Conservation (phyloP, 305 asterid species). For the Solanum hybrid region DNA sequence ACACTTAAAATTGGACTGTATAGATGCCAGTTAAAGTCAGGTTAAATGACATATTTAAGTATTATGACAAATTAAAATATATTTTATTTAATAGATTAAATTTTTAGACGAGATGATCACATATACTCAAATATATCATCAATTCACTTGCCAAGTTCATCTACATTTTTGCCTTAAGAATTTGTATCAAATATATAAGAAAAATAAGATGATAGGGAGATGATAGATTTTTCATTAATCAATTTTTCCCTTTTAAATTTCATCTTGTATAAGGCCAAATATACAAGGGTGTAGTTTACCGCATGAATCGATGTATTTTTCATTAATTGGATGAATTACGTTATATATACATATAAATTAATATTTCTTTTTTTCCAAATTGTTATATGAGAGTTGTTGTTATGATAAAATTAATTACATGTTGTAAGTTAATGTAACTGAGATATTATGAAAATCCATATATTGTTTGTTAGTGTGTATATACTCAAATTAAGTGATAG, state of each 20-base stretch:
- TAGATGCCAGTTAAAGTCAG: neutral
- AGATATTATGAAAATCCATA: neutral
- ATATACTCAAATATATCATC: neutral
- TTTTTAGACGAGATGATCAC: neutral
- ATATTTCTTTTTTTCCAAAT: neutral
- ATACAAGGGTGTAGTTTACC: neutral
- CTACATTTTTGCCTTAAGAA: neutral
- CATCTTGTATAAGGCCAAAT: neutral
- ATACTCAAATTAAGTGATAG: neutral
- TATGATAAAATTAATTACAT: neutral
- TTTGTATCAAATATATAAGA: neutral
- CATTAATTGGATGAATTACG: neutral
- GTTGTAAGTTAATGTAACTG: neutral
- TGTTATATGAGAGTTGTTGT: neutral
- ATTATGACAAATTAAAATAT: too few relatives aligned
- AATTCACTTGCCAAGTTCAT: neutral
- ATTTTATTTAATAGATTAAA: too few relatives aligned
- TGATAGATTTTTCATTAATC: neutral
- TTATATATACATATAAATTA: too few relatives aligned
- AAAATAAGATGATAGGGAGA: neutral
- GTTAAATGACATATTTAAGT: neutral
- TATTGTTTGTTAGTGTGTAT: neutral
- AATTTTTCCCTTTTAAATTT: neutral
- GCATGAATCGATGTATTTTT: neutral
- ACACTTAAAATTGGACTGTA: neutral